Evolutionary conservation across 371 early-diverging fungal species (phyloP), one percentile per base, ranked within the genome.

Genomic region (Fennellomyces sp.): DNA sequence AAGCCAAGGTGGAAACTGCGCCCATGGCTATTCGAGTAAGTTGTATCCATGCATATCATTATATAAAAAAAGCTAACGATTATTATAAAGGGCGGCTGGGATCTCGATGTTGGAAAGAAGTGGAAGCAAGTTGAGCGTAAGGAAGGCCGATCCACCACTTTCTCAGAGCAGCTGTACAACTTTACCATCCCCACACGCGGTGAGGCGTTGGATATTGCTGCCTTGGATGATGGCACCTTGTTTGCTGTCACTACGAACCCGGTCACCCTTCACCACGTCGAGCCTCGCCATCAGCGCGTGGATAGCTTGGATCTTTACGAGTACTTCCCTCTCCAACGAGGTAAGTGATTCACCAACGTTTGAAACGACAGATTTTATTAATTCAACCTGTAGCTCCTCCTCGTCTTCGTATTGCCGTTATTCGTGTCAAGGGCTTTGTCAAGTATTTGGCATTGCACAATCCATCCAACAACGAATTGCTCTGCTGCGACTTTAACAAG

Each of bases 181-280:
- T 92, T 92, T 73, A 83, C 84, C 60, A 72, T 90, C 25, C 88
- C 87, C 8, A 86, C 87, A 2, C 83, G 87, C 21, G 92, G 92
- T 11, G 89, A 90, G 60, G 86, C 88, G 0, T 56, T 90, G 62
- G 90, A 91, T 64, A 81, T 88, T 51, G 75, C 86, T 13, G 63
- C 80, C 15, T 60, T 80, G 11, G 82, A 81, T 30, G 80, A 84
- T 56, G 84, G 82, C 3, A 73, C 74, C 6, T 58, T 91, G 2
- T 88, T 79, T 64, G 83, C 76, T 7, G 76, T 91, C 10, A 83
- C 90, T 0, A 88, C 89, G 29, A 85, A 83, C 60, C 92, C 92
- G 13, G 85, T 89, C 6, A 86, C 87, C 2, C 75, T 92, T n/a
- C 87, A 88, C 62, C 75, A 73, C 52, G 65, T 92, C 21, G 83